phyloP scores from a whole-genome alignment of 768 basidiomycete species.

The Leccinum aurantiacum region DNA sequence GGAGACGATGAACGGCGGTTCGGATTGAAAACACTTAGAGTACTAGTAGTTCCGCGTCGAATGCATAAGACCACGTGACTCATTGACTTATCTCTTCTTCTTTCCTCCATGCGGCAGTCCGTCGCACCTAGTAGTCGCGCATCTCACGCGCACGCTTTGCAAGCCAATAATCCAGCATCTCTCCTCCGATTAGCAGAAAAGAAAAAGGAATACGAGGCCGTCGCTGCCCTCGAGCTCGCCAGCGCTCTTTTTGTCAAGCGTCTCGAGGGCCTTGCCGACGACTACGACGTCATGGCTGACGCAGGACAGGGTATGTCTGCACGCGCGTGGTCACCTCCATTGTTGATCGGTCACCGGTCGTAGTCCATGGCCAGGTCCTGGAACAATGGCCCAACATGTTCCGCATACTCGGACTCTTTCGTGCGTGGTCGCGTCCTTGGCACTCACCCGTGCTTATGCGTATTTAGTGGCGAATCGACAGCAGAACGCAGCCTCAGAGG shows the following conservation, averaged over 20 bases:
- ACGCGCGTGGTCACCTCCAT: neutral
- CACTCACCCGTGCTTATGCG: neutral
- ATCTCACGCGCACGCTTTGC: slow-evolving; percentile 45
- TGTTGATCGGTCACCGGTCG: slow-evolving; percentile 2
- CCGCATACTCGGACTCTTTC: slow-evolving; percentile 64
- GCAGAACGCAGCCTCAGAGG: slow-evolving; percentile 26
- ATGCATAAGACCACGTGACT: slow-evolving; percentile 14
- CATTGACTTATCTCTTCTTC: neutral
- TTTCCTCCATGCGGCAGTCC: slow-evolving; percentile 52
- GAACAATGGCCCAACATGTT: slow-evolving; percentile 87
- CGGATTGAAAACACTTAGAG: neutral
- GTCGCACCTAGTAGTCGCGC: slow-evolving; percentile 48
- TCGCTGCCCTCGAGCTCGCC: slow-evolving; percentile 67
- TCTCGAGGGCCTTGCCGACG: slow-evolving; percentile 65
- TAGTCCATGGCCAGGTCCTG: slow-evolving; percentile 76
- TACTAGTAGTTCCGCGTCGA: slow-evolving; percentile 13
- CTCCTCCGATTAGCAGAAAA: slow-evolving; percentile 64
- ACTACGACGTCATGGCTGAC: slow-evolving; percentile 76
- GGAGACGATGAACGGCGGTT: neutral
- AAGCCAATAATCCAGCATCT: slow-evolving; percentile 48
- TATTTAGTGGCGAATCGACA: slow-evolving; percentile 51
- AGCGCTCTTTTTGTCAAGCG: slow-evolving; percentile 64
- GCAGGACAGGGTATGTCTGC: slow-evolving; percentile 59
- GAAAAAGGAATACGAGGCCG: slow-evolving; percentile 79
- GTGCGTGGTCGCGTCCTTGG: slow-evolving; percentile 40